A percentile compares a stretch with the other conserved stretches of the same genome.
phyloP scores from a whole-genome alignment of 2,329 filamentous ascomycete species.

The Sporothrix dimorphospora region DNA sequence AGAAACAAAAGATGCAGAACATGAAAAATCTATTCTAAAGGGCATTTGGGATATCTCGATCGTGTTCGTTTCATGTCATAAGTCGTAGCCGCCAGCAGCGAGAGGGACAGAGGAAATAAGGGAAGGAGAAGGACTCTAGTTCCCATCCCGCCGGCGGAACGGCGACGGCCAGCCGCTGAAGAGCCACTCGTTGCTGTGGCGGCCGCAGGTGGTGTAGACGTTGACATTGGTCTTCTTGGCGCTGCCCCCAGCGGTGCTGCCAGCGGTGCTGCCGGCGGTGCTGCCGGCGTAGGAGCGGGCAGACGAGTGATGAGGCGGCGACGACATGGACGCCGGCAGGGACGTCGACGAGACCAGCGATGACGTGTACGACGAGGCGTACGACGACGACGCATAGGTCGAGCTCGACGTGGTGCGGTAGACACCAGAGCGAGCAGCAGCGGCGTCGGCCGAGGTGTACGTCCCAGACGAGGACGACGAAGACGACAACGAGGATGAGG shows the following conservation, averaged over 20 bases:
- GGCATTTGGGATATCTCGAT: constrained; percentile 11
- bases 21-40: background rate
- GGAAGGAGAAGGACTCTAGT: background rate
- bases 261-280: background rate
- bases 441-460: background rate
- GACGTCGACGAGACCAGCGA: background rate
- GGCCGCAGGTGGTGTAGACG: constrained; percentile 37
- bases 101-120: background rate
- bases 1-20: background rate
- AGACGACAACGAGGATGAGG: background rate
- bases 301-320: background rate
- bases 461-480: background rate
- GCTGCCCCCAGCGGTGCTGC: background rate
- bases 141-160: constrained; percentile 28
- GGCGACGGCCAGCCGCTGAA: constrained; percentile 36
- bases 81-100: constrained; percentile 24
- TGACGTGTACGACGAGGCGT: background rate
- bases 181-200: constrained; percentile 37
- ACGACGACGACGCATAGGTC: constrained; percentile 11
- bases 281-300: background rate
- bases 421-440: background rate
- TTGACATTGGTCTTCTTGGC: constrained; percentile 34
- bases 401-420: constrained; percentile 6
- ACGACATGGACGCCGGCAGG: background rate
- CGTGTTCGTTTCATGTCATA: constrained; percentile 4